A percentile compares a stretch with the other conserved stretches of the same genome.
Conservation (phyloP, 257 asterid species). For the Nicotiana tabacum region DNA sequence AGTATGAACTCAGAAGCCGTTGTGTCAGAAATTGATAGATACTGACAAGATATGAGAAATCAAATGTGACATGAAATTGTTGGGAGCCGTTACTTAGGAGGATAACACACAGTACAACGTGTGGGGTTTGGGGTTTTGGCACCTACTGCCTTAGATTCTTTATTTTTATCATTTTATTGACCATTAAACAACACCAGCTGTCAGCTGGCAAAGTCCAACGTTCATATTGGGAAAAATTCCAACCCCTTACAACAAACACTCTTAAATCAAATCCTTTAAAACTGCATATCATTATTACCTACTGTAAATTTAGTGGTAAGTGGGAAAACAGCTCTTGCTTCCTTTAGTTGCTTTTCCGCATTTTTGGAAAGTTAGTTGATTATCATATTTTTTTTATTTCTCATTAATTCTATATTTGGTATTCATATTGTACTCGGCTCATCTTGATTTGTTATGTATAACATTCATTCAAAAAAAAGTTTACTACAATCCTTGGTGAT, state of each 20-base stretch:
- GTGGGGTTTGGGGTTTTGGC: not conserved
- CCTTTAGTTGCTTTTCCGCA: not conserved
- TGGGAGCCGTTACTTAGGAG: not conserved
- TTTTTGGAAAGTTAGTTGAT: not conserved
- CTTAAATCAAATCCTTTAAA: not conserved
- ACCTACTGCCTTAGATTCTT: not conserved
- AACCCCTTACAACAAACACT: not conserved
- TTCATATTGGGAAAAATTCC: not conserved
- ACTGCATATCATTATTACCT: not conserved
- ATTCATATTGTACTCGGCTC: too few species aligned
- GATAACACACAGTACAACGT: not conserved
- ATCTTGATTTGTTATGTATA: too few species aligned
- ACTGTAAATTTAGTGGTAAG: not conserved
- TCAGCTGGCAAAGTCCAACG: slow-evolving; percentile 14
- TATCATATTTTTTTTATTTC: too few species aligned
- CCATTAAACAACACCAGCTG: slow-evolving; percentile 5
- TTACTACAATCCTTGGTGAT: too few species aligned
- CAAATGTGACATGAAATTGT: not conserved
- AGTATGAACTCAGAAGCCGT: slow-evolving; percentile 1
- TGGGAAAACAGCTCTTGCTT: not conserved
- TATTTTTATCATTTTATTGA: not conserved
- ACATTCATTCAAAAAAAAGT: too few species aligned
- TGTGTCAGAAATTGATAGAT: not conserved
- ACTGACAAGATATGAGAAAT: not conserved
- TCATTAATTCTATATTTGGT: too few species aligned